Evolutionary conservation across 2,329 filamentous ascomycete species (phyloP).

Genomic region (Dothidotthia symphoricarpi): DNA sequence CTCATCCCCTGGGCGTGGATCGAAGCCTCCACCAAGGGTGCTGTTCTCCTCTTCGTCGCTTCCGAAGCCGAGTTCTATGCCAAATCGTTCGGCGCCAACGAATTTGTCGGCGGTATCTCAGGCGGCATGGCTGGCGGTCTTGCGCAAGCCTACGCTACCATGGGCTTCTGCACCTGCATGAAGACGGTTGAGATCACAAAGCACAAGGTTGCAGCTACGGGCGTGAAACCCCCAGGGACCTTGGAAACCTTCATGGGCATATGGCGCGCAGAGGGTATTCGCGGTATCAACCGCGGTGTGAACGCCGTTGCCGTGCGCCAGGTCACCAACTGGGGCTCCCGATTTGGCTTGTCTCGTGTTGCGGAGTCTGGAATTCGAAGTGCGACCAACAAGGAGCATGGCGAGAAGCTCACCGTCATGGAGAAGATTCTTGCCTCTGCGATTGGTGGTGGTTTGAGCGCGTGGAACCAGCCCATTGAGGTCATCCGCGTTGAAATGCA

Average conservation of each 20-base stretch:
- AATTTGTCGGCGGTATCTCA: conserved; percentile 84
- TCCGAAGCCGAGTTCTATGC: conserved; percentile 97
- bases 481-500: conserved; percentile 99
- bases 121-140: conserved; percentile 94
- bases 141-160: conserved; percentile 97
- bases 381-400: conserved; percentile 73
- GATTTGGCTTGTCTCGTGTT: conserved; percentile 89
- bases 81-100: conserved; percentile 74
- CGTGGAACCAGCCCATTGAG: conserved; percentile 99
- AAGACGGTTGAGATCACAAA: conserved; percentile 99
- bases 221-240: conserved; percentile 83
- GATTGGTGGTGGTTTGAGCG: conserved; percentile 88
- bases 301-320: conserved; percentile 98
- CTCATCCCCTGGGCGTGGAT: conserved; percentile 97
- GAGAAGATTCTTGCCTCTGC: conserved; percentile 90
- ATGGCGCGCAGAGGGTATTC: conserved; percentile 89
- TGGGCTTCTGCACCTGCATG: conserved; percentile 99
- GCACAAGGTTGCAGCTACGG: conserved; percentile 83
- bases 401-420: conserved; percentile 70
- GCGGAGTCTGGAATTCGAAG: conserved; percentile 85
- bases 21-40: conserved; percentile 98
- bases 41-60: conserved; percentile 97
- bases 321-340: conserved; percentile 98
- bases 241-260: conserved; percentile 97
- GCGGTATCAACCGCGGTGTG: conserved; percentile 96